Evolutionary conservation across 257 asterid genomes (phyloP), one percentile per base, ranked within the genome.

Genomic region (Nicotiana obtusifolia): DNA sequence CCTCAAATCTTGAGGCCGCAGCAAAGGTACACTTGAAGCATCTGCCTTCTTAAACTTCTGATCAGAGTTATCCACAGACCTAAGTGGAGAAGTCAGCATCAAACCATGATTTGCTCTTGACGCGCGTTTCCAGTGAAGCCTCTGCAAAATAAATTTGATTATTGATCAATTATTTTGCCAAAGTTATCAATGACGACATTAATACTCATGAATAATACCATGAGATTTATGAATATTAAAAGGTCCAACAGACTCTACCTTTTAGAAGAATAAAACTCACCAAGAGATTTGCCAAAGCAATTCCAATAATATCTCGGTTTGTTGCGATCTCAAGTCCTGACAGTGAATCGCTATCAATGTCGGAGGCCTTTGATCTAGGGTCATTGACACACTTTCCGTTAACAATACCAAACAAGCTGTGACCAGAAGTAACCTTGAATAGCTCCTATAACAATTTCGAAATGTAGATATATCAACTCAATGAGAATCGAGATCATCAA

Each of bases 1-100:
- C 99, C 97, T 95, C 85, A 95, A 89, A 91, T 95, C 98, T 84
- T 87, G 94, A 82, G 99, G 97, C 67, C 98, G 92, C 87, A 95
- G 81, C 87, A 94, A 78, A 83, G 98, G 95, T 81, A 86, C 87
- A 62, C 86, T 88, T 49, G 91, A 83, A 65, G 88, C 81, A 80
- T 88, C 86, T 7, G 80, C 85, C 47, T 87, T 84, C 80, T 85
- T 86, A 82, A 77, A 81, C 64, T 86, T 92, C 81, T 86, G 92
- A 20, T 86, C 91, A 24, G 89, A 78, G 77, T 82, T 88, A 81
- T 89, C 82, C 84, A 88, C 89, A 77, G 93, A 89, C 82, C 96
- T 91, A 81, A 95, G 93, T 1, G 99, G 98, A 84, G 97, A 92
- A 87, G 97, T 91, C 87, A 94, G 64, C 97, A 94, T 94, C 90